Conservation (phyloP, 1,284 basidiomycete genomes). For the Cryptococcus sp. region DNA sequence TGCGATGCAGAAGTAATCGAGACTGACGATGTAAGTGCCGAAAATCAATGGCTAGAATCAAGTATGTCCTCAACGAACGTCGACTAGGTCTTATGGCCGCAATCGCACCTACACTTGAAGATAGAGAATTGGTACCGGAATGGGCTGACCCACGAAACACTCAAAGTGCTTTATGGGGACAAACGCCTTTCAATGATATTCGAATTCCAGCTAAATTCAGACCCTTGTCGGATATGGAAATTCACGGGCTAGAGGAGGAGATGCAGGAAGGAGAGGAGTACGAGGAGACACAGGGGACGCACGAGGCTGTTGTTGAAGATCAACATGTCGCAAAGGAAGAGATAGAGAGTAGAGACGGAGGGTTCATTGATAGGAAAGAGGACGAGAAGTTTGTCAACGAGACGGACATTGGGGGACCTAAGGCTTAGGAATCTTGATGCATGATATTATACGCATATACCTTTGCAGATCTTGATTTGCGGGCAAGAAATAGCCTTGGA, state of each 20-base stretch:
- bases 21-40: slow-evolving; percentile 58
- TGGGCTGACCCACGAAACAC: not conserved
- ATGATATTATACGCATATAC: too few relatives aligned
- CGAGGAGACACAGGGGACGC: slow-evolving; percentile 9
- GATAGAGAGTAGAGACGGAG: slow-evolving; percentile 38
- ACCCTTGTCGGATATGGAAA: too few relatives aligned
- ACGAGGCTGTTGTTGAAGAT: slow-evolving; percentile 7
- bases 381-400: slow-evolving; percentile 36
- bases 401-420: slow-evolving; percentile 9
- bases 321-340: slow-evolving; percentile 29
- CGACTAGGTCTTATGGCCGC: slow-evolving; percentile 68
- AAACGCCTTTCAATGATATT: not conserved
- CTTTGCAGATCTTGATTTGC: too few relatives aligned
- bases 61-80: slow-evolving; percentile 87
- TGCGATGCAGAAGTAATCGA: too few relatives aligned
- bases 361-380: slow-evolving; percentile 36
- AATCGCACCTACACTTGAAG: slow-evolving; percentile 50
- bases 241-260: too few relatives aligned
- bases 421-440: too few relatives aligned
- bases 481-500: too few relatives aligned
- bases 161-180: not conserved
- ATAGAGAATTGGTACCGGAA: not conserved
- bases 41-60: slow-evolving; percentile 96
- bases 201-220: not conserved
- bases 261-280: too few relatives aligned